Conservation (phyloP, 129 eudicot species). For the Mikania micrantha region DNA sequence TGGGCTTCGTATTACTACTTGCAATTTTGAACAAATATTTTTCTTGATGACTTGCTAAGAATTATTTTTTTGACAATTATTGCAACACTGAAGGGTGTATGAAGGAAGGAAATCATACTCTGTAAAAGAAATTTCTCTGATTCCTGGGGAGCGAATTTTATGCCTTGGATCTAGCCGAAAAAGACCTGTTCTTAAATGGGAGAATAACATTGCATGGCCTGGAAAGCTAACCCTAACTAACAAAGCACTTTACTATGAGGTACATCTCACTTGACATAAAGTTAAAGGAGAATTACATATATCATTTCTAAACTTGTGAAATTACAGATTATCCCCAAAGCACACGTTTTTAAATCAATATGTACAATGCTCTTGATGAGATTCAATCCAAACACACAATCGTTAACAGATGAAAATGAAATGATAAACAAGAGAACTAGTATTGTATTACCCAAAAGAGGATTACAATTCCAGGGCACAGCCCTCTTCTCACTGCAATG, state of each 20-base stretch:
- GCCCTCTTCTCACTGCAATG: no score
- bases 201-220: constrained; percentile 94
- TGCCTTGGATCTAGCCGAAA: constrained; percentile 83
- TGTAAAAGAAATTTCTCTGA: constrained; percentile 35
- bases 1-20: not conserved
- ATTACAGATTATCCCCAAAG: no score
- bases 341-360: no score
- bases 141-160: constrained; percentile 46
- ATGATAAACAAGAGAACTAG: no score
- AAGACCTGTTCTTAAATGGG: constrained; percentile 91
- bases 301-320: no score
- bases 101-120: constrained; percentile 65
- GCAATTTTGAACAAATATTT: not conserved
- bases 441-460: no score
- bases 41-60: constrained; percentile 7
- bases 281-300: no score
- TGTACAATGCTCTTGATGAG: no score
- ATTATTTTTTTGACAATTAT: not conserved
- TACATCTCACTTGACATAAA: constrained; percentile 18
- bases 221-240: constrained; percentile 85
- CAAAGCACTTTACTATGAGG: constrained; percentile 94
- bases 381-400: no score
- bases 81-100: constrained; percentile 57
- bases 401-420: no score
- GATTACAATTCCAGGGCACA: no score